Evolutionary conservation across 768 basidiomycete species (phyloP), one percentile per base, ranked within the genome.

Genomic region (Mycena metata): DNA sequence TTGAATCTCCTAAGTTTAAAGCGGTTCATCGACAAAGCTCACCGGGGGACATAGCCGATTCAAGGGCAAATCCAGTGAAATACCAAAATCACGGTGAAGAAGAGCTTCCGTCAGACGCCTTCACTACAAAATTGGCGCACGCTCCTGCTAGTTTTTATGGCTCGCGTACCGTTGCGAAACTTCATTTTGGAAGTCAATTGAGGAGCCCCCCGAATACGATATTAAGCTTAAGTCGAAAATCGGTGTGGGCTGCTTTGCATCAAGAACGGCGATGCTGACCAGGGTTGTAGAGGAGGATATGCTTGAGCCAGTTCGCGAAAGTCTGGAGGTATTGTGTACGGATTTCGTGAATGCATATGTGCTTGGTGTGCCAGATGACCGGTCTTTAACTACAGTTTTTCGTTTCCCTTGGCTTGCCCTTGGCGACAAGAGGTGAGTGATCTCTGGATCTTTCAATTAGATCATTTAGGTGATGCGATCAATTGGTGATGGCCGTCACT

Each of bases 31-130:
- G 17, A 24, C 8, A 3, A 12, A 49, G 55, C 49, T 19, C 75
- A 97, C 96, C 0, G 96, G 93, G 36, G 96, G 96, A 78, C 96
- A 97, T 8, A 98, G 80, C 61, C 96, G 82, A 78, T 95, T 86
- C 3, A 82, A 76, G 2, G 93, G 92, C 15, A 98, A 78, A 4
- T 80, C 72, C 0, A 96, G 72, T 36, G 80, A 80, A 39, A 97
- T 74, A 1, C 82, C 78, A 75, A 96, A 97, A 79, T 96, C 94
- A 33, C 89, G 84, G 69, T 84, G 80, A 35, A 97, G 83, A 24
- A 98, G 83, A 0, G 93, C 93, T 72, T 91, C 84, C 2, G 96
- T 97, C 71, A 98, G 81, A 49, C 88, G 84, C 74, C 96, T 95
- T 73, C 60, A 67, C 39, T 19, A 45, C 5, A 23, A 36, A 30